Conservation (phyloP, 352 stramenopile species). For the Phytophthora fragariaefolia region DNA sequence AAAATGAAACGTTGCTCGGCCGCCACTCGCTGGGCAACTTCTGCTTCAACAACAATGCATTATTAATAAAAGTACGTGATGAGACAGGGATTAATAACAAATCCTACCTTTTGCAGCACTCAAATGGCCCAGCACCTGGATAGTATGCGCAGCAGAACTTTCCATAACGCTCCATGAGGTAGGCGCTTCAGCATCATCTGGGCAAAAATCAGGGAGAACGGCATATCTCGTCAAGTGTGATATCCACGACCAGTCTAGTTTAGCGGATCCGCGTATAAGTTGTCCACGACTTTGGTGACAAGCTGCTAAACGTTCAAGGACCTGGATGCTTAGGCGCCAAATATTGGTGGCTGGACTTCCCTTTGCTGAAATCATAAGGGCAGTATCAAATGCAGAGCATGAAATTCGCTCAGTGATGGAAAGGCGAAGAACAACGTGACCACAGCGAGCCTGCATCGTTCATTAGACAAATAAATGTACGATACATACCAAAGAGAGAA, state of each 20-base stretch:
- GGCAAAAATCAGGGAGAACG: neutral
- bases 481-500: too few species aligned
- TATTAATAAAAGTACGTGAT: neutral
- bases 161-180: neutral
- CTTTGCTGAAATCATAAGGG: conserved; percentile 12
- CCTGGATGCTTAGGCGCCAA: conserved; percentile 1
- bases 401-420: conserved; percentile 6
- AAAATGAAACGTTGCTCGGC: conserved; percentile 14
- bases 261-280: conserved; percentile 16
- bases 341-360: conserved; percentile 2
- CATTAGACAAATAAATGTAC: too few species aligned
- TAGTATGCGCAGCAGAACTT: neutral
- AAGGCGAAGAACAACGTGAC: conserved; percentile 30
- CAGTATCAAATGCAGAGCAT: conserved; percentile 11
- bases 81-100: neutral
- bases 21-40: conserved; percentile 18
- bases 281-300: conserved; percentile 25
- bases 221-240: conserved; percentile 1
- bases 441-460: conserved; percentile 17
- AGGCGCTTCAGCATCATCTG: neutral
- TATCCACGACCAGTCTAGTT: conserved; percentile 27
- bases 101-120: conserved; percentile 26
- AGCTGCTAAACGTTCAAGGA: conserved; percentile 17
- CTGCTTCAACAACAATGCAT: conserved; percentile 9
- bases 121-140: conserved; percentile 25